Base-by-base conservation (phyloP, 192 early-diverging fungal species). In the Backusella liffmaniae region DNA sequence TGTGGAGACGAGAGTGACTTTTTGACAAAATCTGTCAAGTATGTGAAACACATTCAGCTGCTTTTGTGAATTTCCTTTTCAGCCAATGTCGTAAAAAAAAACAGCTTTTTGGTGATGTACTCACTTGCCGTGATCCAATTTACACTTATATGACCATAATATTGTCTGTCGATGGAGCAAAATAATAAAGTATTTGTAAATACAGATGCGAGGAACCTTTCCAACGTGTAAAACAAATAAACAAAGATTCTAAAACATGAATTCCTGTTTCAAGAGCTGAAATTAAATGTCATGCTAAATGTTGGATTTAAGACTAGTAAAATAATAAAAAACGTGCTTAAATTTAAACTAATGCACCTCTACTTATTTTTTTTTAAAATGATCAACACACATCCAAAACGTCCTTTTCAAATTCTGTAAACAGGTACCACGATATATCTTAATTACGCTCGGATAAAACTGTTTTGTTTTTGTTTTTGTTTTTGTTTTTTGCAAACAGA, bases 11-110 rank as follows among this genome's bases (percentile, higher is more conserved):
- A 62, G 26, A 62, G 12, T 59, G 56, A 4, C 12, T 59, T n/a
- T 59, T 62, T 62, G 56, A 62, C 56, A 62, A 62, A 62, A 62
- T 62, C 21, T 62, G 56, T 62, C 56, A 62, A 62, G 23, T 62
- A 10, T 62, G 56, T 62, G 56, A 29, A 62, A 62, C 56, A 59
- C 23, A 59, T 59, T 29, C 9, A 12, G 10, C 56, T 62, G 23
- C 12, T 12, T 23, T 10, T 3, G 26, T 62, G 26, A 62, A 29
- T 62, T 62, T 62, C 56, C 56, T 62, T 62, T 62, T 62, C 23
- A 29, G 56, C 29, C 21, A 49, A 49, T 16, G 46, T 49, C 46
- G 18, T 49, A 49, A 7, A 16, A 49, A 7, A 16, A 62, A 29
- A 12, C 10, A 62, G 9, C 6, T 23, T 56, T 56, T 56, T 56